Conservation (phyloP, 2,329 filamentous ascomycete genomes). For the Pyrenophora seminiperda region DNA sequence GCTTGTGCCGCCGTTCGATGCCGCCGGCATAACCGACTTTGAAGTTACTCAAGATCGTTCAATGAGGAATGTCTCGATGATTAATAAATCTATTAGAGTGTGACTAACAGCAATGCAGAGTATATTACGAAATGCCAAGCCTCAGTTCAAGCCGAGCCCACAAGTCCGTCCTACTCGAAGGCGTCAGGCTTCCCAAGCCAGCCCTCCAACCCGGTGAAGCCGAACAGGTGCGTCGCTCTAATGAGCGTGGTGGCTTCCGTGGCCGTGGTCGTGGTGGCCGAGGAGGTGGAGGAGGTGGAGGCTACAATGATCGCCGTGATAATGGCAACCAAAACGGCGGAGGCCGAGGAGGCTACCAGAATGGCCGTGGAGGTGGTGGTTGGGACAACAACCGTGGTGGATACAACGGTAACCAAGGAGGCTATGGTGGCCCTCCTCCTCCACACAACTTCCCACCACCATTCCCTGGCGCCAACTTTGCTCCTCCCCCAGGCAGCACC, state of each 20-base stretch:
- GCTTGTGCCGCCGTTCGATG: constrained; percentile 76
- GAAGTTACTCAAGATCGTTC: constrained; percentile 65
- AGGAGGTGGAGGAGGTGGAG: constrained; percentile 26
- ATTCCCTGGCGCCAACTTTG: constrained; percentile 34
- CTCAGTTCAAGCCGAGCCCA: constrained; percentile 67
- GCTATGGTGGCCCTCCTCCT: constrained; percentile 19
- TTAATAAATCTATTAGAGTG: no score
- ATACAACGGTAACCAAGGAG: constrained; percentile 29
- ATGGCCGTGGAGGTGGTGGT: constrained; percentile 22
- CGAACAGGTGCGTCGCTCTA: constrained; percentile 67
- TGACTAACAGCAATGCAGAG: constrained; percentile 58
- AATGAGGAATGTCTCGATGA: constrained; percentile 67
- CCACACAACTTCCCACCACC: constrained; percentile 22
- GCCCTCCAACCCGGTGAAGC: constrained; percentile 71
- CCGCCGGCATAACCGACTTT: constrained; percentile 51
- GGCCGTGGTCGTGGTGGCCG: constrained; percentile 26
- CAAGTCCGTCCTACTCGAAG: constrained; percentile 92
- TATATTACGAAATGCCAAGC: constrained; percentile 82
- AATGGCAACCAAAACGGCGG: constrained; percentile 31
- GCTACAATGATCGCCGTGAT: constrained; percentile 43
- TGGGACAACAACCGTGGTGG: constrained; percentile 18
- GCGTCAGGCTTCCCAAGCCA: constrained; percentile 73
- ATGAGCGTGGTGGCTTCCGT: constrained; percentile 60
- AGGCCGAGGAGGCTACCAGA: constrained; percentile 33
- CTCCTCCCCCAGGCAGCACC: constrained; percentile 32